phyloP scores from a whole-genome alignment of 2,329 filamentous ascomycete genomes.

The Neofusicoccum sp. region DNA sequence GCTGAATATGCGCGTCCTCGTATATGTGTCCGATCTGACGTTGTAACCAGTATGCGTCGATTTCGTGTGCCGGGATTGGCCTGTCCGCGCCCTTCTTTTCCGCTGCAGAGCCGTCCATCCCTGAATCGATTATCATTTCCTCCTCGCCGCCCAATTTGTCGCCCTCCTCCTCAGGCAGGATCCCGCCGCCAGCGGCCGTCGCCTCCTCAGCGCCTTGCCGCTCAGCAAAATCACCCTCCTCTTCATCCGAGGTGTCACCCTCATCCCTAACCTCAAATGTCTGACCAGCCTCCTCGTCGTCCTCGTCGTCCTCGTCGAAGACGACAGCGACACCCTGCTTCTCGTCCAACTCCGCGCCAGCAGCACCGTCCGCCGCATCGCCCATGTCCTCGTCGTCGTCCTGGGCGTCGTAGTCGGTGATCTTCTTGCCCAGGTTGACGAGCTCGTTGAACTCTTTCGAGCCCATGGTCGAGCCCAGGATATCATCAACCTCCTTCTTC shows the following conservation, averaged over 20 bases:
- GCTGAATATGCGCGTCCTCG: slow-evolving; percentile 85
- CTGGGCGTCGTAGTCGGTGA: slow-evolving; percentile 95
- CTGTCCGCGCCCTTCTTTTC: slow-evolving; percentile 52
- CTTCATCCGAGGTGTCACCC: slow-evolving; percentile 74
- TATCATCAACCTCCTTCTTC: slow-evolving; percentile 95
- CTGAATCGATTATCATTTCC: slow-evolving; percentile 80
- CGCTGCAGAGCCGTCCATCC: slow-evolving; percentile 42
- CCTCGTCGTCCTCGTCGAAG: slow-evolving; percentile 86
- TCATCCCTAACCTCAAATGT: slow-evolving; percentile 83
- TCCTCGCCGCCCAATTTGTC: slow-evolving; percentile 58
- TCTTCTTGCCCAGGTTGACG: slow-evolving; percentile 95
- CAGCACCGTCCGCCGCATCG: slow-evolving; percentile 57
- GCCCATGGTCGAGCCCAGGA: slow-evolving; percentile 77
- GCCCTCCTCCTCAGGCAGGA: slow-evolving; percentile 25
- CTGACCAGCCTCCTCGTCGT: slow-evolving; percentile 72
- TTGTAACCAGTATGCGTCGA: slow-evolving; percentile 97
- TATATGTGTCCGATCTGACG: slow-evolving; percentile 87
- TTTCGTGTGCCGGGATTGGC: slow-evolving; percentile 76
- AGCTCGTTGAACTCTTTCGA: slow-evolving; percentile 96
- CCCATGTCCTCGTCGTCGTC: slow-evolving; percentile 90
- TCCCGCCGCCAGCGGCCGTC: slow-evolving; percentile 45
- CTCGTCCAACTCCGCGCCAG: slow-evolving; percentile 78
- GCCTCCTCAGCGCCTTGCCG: slow-evolving; percentile 51
- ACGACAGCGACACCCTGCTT: slow-evolving; percentile 96
- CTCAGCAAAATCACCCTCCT: slow-evolving; percentile 61